Conservation (phyloP, 1,139 yeast genomes). For the Yamadazyma atlantica region DNA sequence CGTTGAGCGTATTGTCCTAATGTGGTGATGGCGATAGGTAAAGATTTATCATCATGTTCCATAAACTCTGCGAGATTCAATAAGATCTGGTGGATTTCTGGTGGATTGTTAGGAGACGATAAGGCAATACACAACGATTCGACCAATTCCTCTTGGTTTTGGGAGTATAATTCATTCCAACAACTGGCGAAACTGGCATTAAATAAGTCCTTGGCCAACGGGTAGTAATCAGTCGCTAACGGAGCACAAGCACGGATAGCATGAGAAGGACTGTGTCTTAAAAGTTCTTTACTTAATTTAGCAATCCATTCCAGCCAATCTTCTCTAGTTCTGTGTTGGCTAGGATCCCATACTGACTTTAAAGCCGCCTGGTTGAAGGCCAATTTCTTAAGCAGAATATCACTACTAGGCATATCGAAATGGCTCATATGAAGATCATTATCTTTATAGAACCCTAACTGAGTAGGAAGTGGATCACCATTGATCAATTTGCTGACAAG, state of each 20-base stretch:
- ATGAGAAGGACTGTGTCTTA: slow-evolving; percentile 93
- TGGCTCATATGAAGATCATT: slow-evolving; percentile 50
- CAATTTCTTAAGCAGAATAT: slow-evolving; percentile 68
- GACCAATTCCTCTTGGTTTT: slow-evolving; percentile 86
- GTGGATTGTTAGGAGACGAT: slow-evolving; percentile 89
- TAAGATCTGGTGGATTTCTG: slow-evolving; percentile 89
- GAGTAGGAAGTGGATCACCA: slow-evolving; percentile 88
- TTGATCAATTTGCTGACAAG: slow-evolving; percentile 73
- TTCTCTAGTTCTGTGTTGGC: slow-evolving; percentile 83
- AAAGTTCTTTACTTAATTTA: slow-evolving; percentile 76
- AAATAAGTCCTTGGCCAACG: slow-evolving; percentile 86
- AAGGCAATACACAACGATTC: slow-evolving; percentile 84
- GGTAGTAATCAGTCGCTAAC: slow-evolving; percentile 83
- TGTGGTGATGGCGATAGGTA: slow-evolving; percentile 87
- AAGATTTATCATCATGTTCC: slow-evolving; percentile 95
- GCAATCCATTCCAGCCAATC: slow-evolving; percentile 99
- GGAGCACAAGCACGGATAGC: slow-evolving; percentile 93
- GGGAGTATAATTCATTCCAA: slow-evolving; percentile 92
- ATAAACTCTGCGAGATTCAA: slow-evolving; percentile 90
- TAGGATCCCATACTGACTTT: slow-evolving; percentile 89
- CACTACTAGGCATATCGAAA: slow-evolving; percentile 64
- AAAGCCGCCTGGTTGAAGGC: slow-evolving; percentile 78
- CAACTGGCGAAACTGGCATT: slow-evolving; percentile 95
- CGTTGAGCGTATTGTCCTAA: slow-evolving; percentile 92
- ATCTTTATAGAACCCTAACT: slow-evolving; percentile 68